Evolutionary conservation across 331 rosid genomes (phyloP), one percentile per base, ranked within the genome.

Genomic region (Malus hybrid): DNA sequence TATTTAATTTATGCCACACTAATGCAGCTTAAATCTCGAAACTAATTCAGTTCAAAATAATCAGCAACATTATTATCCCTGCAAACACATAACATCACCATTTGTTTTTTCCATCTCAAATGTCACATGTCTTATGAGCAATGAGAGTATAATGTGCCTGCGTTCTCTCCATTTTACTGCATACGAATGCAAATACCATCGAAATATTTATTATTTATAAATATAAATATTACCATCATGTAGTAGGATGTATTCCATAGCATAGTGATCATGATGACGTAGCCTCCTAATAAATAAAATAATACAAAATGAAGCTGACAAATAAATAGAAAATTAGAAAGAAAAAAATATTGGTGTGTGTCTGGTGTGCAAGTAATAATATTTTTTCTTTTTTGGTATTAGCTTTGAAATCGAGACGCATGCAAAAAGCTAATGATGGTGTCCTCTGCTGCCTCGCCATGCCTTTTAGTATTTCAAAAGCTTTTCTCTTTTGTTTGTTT

Each of bases 391-490:
- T 34, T 32, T 16, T 52, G 6, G 60, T 71, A 15, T 39, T 53
- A 70, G 63, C 68, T 66, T 71, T 73, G 82, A 84, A 86, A 84
- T 74, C 84, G 87, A 93, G 89, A 81, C 98, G 98, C 98, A 93
- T 93, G 98, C 97, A 79, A 83, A 82, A 84, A 87, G 85, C 88
- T 87, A 82, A 90, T 93, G 87, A 93, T 93, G 91, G 84, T 90
- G 91, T 91, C 86, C 86, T 87, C 84, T 84, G 82, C 74, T 81
- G 86, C 86, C 89, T 84, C 93, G 81, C 89, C 86, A 78, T 77
- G 80, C 93, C 91, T 88, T 34, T 88, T 77, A 78, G 79, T 83
- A 81, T 81, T 82, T 82, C 79, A 81, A 84, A 87, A 83, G 90
- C 88, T 86, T 61, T 58, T 60, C 20, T 26, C 42, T 0, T 63